Base-by-base conservation (phyloP, 2,329 filamentous ascomycete genomes). In the Neonectria magnoliae region DNA sequence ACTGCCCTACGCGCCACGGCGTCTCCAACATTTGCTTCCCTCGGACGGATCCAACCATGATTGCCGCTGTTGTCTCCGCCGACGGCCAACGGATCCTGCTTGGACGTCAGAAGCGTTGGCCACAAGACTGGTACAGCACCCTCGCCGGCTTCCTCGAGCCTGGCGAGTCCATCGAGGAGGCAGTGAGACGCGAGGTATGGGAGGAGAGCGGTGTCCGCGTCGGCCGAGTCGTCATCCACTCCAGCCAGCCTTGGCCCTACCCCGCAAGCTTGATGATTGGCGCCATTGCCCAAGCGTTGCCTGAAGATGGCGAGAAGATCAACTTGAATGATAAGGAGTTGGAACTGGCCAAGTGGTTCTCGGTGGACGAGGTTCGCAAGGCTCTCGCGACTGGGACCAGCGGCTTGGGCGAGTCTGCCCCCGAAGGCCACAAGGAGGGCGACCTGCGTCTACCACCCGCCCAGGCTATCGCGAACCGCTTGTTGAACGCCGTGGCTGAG, bases 11-110 rank as follows among this genome's bases (percentile, higher is more conserved):
- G 1, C 88, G 96, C 58, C 91, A 89, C 42, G 94, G 93, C 27
- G 82, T 99, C 50, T 97, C 94, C 33, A 99, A 99, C 80, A 85
- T 98, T 57, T 91, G 87, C 75, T 98, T 98, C 84, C 95, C 95
- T 3, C 89, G 94, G 55, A 98, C 95, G 2, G 94, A 98, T 73
- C 94, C 94, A 1, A 97, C 93, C 29, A 94, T 98, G 77, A 99
- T 99, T 80, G 94, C 97, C 81, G 95, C 94, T 1, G 91, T 98
- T 11, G 88, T 98, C 33, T 97, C 92, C 57, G 85, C 90, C 55
- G 93, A 97, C 71, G 91, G 91, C 54, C 87, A 90, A 69, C 88
- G 89, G 66, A 81, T 97, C 42, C 87, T 99, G 8, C 90, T 99
- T 1, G 96, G 96, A 41, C 90, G 96, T 14, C 89, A 93, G 75